Conservation (phyloP, 352 stramenopile genomes). For the Pythium volutum region DNA sequence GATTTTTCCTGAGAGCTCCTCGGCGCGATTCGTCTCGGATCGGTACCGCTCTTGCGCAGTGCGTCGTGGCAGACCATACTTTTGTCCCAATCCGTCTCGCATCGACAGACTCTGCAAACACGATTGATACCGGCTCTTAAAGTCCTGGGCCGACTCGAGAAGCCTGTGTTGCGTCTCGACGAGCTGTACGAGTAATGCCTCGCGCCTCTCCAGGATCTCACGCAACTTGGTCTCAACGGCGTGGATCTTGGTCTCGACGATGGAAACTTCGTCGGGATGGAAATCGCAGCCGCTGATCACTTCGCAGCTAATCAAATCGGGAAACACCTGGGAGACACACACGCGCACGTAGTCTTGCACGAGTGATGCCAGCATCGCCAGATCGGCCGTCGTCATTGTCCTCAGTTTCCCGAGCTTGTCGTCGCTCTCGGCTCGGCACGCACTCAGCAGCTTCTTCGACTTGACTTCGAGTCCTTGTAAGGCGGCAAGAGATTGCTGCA, state of each 20-base stretch:
- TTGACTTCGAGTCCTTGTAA: constrained; percentile 84
- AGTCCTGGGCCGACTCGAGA: constrained; percentile 36
- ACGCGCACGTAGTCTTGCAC: constrained; percentile 53
- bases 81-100: constrained; percentile 86
- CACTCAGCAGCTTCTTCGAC: constrained; percentile 61
- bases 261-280: constrained; percentile 65
- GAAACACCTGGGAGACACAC: constrained; percentile 55
- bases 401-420: constrained; percentile 29
- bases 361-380: constrained; percentile 29
- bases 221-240: constrained; percentile 39
- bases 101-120: constrained; percentile 83
- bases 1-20: constrained; percentile 60
- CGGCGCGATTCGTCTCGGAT: constrained; percentile 77
- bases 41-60: constrained; percentile 83
- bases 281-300: constrained; percentile 84
- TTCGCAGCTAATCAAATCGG: constrained; percentile 54
- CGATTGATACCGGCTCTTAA: constrained; percentile 67
- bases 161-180: constrained; percentile 31
- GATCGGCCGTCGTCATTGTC: constrained; percentile 31
- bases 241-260: constrained; percentile 37
- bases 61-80: constrained; percentile 82
- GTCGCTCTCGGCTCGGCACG: constrained; percentile 36
- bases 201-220: constrained; percentile 31
- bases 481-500: constrained; percentile 70
- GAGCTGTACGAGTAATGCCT: constrained; percentile 38